A percentile compares a stretch with the other conserved stretches of the same genome.
These are phyloP conservation scores for Thelonectria blattea DNA, from an alignment of 2,329 filamentous ascomycete species.

Conservation along the genomic window DNA sequence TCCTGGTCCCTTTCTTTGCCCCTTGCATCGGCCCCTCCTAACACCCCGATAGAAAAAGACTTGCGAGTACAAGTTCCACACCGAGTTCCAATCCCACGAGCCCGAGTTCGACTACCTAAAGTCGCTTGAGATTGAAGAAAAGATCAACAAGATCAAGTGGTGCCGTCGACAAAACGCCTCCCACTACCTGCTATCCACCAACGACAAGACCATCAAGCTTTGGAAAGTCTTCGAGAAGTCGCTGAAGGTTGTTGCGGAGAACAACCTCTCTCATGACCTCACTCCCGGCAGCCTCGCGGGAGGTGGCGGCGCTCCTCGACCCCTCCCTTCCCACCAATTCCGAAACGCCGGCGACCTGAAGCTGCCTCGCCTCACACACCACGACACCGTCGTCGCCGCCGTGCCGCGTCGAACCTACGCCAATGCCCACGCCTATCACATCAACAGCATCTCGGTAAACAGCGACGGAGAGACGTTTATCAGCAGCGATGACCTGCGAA, in stretches of 20 bases:
- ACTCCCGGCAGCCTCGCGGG: slow-evolving; percentile 77
- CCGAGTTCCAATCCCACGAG: slow-evolving; percentile 99
- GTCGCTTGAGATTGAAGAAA: slow-evolving; percentile 98
- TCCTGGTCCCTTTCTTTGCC: slow-evolving; percentile 35
- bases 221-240: slow-evolving; percentile 99
- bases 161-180: slow-evolving; percentile 97
- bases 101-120: slow-evolving; percentile 99
- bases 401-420: slow-evolving; percentile 96
- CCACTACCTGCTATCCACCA: slow-evolving; percentile 96
- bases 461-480: slow-evolving; percentile 99
- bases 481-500: slow-evolving; percentile 95
- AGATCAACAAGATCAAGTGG: slow-evolving; percentile 99
- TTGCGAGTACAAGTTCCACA: slow-evolving; percentile 99
- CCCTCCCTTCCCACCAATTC: slow-evolving; percentile 74
- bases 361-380: slow-evolving; percentile 93
- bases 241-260: slow-evolving; percentile 97
- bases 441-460: slow-evolving; percentile 99
- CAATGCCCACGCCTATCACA: slow-evolving; percentile 98
- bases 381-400: slow-evolving; percentile 96
- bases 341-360: slow-evolving; percentile 83
- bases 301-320: slow-evolving; percentile 78
- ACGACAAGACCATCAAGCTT: slow-evolving; percentile 99
- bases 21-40: slow-evolving; percentile 34
- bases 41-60: slow-evolving; percentile 83
- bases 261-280: slow-evolving; percentile 94